Conservation (phyloP, 306 rosid species). For the Citrullus amarus region DNA sequence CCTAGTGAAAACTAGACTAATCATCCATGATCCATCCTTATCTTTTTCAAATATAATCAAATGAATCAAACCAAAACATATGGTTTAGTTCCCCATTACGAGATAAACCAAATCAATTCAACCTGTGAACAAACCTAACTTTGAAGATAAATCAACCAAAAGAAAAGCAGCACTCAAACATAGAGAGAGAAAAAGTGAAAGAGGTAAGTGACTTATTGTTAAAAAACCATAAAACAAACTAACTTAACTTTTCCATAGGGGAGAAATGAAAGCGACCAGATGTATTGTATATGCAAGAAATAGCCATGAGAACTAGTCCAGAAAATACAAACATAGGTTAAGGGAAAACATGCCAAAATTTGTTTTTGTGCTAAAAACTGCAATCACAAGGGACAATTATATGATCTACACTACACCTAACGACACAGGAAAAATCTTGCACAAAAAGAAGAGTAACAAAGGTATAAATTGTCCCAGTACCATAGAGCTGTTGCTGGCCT, state of each 20-base stretch:
- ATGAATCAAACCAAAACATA: neutral
- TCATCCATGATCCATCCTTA: neutral
- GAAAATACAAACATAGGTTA: neutral
- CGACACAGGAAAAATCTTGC: neutral
- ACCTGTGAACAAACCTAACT: neutral
- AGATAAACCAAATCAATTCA: neutral
- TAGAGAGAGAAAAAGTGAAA: neutral
- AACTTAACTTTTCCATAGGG: neutral
- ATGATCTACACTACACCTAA: neutral
- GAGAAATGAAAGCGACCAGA: neutral
- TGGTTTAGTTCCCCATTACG: neutral
- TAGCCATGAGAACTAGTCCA: neutral
- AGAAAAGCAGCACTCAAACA: neutral
- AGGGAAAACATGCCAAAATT: neutral
- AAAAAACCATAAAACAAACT: neutral
- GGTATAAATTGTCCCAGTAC: slow-evolving; percentile 26
- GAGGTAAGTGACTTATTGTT: neutral
- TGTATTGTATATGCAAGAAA: neutral
- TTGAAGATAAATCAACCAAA: neutral
- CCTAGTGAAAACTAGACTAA: neutral
- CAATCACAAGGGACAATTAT: neutral
- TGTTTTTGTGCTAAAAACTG: neutral
- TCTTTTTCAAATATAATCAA: neutral
- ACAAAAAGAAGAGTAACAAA: slow-evolving; percentile 1
- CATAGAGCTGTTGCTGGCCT: slow-evolving; percentile 46